Evolutionary conservation across 768 basidiomycete species (phyloP), one percentile per base, ranked within the genome.

Genomic region (Neoboletus magnificus): DNA sequence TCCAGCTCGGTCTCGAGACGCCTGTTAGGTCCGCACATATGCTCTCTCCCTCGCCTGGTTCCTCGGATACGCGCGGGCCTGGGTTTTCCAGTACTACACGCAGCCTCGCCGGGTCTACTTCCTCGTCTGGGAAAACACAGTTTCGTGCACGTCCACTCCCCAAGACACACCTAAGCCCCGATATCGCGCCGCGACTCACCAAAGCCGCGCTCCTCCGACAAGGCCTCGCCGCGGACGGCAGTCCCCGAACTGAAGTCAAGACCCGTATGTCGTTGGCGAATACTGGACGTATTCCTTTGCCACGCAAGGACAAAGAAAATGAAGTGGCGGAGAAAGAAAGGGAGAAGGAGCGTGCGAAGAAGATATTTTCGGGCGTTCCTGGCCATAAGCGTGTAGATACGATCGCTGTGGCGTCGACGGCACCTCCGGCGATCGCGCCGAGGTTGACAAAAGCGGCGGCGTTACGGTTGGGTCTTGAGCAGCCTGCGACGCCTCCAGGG

Each of bases 391-490:
- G 91, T 16, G 46, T 77, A 0, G 82, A 77, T 59, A 81, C 79
- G 8, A 89, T 93, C 48, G 54, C 74, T 0, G 91, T 93, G 10
- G 85, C 90, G 15, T 87, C 85, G 22, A 90, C 86, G 22, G 83
- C 83, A 16, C 81, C 91, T 2, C 91, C 91, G 6, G 66, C 68
- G 3, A 82, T 91, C 42, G 80, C 85, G 0, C 91, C 91, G 2
- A 76, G 87, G 41, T 84, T 91, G 85, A 86, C 87, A 1, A 82
- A 83, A 30, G 89, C 91, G 4, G 86, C 90, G 2, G 77, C 87
- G 12, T 72, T 92, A 52, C 77, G 89, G 53, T 64, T 89, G 16
- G 88, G 87, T 2, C 73, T 81, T 9, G 72, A 78, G 8, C 65
- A 51, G 33, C 69, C 77, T 30, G 74, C 77, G n/a, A 52, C 62